These are phyloP conservation scores for Zalerion maritima DNA, from an alignment of 495 filamentous ascomycete genomes.

Conservation along the genomic window DNA sequence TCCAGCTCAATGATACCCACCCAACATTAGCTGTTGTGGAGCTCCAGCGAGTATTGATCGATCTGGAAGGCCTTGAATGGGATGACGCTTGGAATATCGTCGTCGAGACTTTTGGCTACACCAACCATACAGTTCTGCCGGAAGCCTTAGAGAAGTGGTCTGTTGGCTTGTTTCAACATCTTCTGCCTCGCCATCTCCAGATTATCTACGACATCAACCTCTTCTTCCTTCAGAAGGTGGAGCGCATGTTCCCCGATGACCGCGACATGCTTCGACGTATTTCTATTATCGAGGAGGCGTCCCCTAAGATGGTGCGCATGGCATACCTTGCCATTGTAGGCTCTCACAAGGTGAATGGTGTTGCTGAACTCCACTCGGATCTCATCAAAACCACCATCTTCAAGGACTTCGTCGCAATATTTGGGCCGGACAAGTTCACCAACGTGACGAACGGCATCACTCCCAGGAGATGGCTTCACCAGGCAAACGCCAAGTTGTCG, in stretches of 20 bases:
- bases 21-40: constrained; percentile 94
- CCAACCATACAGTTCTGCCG: constrained; percentile 94
- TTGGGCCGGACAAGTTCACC: constrained; percentile 91
- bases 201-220: constrained; percentile 99
- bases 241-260: constrained; percentile 79
- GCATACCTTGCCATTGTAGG: constrained; percentile 88
- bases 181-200: constrained; percentile 87
- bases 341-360: constrained; percentile 97
- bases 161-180: constrained; percentile 77
- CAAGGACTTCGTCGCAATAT: constrained; percentile 92
- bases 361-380: constrained; percentile 93
- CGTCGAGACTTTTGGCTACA: constrained; percentile 67
- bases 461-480: constrained; percentile 88
- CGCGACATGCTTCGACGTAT: constrained; percentile 70
- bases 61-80: constrained; percentile 84
- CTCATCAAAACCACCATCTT: constrained; percentile 97
- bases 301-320: constrained; percentile 98
- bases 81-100: constrained; percentile 82
- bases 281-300: constrained; percentile 92
- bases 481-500: constrained; percentile 87
- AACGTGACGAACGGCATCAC: constrained; percentile 98
- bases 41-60: constrained; percentile 80
- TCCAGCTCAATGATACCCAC: constrained; percentile 96
- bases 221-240: constrained; percentile 78
- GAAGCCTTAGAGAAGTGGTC: constrained; percentile 99